Conservation (phyloP, 768 basidiomycete species). For the Lyophyllum decastes region DNA sequence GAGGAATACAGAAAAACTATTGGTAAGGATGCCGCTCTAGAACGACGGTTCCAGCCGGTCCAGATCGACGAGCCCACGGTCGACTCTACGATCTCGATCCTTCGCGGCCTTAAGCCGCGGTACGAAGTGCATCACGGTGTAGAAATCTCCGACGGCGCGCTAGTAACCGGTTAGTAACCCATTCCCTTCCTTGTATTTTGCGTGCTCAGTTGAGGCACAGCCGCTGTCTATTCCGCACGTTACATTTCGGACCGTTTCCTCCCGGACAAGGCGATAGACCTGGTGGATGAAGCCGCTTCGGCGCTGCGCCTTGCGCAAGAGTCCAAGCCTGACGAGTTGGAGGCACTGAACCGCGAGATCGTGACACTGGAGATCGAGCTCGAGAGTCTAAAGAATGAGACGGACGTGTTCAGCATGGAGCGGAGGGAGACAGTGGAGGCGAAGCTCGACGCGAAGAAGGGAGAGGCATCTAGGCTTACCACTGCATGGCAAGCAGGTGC, state of each 20-base stretch:
- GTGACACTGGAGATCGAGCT: slow-evolving; percentile 88
- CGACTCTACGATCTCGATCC: slow-evolving; percentile 80
- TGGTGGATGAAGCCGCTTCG: slow-evolving; percentile 92
- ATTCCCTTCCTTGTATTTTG: background rate
- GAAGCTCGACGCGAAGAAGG: slow-evolving; percentile 59
- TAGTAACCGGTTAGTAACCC: slow-evolving; percentile 70
- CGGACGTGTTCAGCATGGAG: slow-evolving; percentile 81
- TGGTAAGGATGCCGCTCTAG: slow-evolving; percentile 88
- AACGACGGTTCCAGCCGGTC: slow-evolving; percentile 89
- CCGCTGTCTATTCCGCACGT: slow-evolving; percentile 81
- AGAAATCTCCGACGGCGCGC: slow-evolving; percentile 83
- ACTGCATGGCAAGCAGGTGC: slow-evolving; percentile 74
- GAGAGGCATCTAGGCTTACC: slow-evolving; percentile 61
- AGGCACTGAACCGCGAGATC: slow-evolving; percentile 79
- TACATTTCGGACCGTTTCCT: slow-evolving; percentile 88
- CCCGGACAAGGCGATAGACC: slow-evolving; percentile 90
- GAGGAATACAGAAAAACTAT: slow-evolving; percentile 93
- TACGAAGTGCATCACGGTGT: slow-evolving; percentile 96
- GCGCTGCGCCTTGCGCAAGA: slow-evolving; percentile 87
- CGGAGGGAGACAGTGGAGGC: slow-evolving; percentile 66
- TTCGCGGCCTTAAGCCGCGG: slow-evolving; percentile 79
- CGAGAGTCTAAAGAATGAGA: slow-evolving; percentile 87
- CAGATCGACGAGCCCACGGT: slow-evolving; percentile 88
- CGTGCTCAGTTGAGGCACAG: slow-evolving; percentile 40
- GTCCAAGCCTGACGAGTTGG: slow-evolving; percentile 83